Evolutionary conservation across 2,329 filamentous ascomycete genomes (phyloP).

Genomic region (Stemphylium lycopersici): DNA sequence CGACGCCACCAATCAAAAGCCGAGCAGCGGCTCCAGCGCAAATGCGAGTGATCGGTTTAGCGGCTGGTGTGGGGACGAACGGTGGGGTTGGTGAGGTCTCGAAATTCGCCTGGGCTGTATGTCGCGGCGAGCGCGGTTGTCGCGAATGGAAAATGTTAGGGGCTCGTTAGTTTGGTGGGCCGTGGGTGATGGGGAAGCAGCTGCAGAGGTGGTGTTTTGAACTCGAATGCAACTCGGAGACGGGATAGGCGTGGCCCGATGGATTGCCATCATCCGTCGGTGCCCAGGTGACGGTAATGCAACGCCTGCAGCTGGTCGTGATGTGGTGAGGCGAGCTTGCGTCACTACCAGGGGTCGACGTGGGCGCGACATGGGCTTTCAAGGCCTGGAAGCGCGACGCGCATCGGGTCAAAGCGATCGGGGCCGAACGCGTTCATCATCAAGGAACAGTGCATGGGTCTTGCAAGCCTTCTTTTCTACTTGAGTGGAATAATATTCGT

Average conservation of each 20-base stretch:
- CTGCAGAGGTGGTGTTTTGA: background rate
- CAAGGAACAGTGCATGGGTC: too few relatives aligned
- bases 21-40: constrained; percentile 23
- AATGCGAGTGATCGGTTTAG: constrained; percentile 32
- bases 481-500: too few relatives aligned
- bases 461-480: too few relatives aligned
- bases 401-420: background rate
- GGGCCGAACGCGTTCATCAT: background rate
- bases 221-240: background rate
- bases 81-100: constrained; percentile 14
- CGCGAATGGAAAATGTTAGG: constrained; percentile 4
- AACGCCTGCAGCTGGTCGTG: constrained; percentile 3
- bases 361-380: background rate
- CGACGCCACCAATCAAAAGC: constrained; percentile 28
- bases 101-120: constrained; percentile 13
- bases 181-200: background rate
- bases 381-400: background rate
- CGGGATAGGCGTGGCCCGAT: background rate
- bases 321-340: constrained; percentile 7
- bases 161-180: background rate
- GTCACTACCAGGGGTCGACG: background rate
- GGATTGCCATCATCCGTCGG: background rate
- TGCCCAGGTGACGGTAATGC: background rate
- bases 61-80: constrained; percentile 24
- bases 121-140: constrained; percentile 28